Percentiles rank a stretch among this genome's conserved stretches.
These are phyloP conservation scores for Mucuna pruriens DNA, from an alignment of 306 rosid genomes.

Conservation along the genomic window DNA sequence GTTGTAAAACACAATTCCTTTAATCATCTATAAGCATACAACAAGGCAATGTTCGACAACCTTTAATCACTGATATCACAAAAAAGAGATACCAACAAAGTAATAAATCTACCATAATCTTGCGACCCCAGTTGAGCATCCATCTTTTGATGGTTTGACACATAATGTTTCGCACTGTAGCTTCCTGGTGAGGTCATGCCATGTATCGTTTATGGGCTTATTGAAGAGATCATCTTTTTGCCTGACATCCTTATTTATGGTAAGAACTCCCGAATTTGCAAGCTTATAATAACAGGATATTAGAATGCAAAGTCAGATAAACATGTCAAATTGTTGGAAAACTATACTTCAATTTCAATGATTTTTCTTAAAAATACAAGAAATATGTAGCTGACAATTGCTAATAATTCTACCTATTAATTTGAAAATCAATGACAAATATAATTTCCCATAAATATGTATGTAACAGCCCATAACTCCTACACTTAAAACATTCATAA, in stretches of 20 bases:
- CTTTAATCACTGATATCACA: not conserved
- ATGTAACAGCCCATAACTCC: not conserved
- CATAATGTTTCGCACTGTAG: slow-evolving; percentile 82
- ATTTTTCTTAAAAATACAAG: not conserved
- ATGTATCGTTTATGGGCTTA: slow-evolving; percentile 55
- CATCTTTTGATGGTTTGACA: slow-evolving; percentile 94
- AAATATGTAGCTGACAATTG: not conserved
- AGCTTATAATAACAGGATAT: slow-evolving; percentile 58
- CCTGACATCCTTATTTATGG: slow-evolving; percentile 74
- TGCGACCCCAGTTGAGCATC: slow-evolving; percentile 98
- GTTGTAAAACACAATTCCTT: slow-evolving; percentile 8
- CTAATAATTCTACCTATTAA: not conserved
- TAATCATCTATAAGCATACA: slow-evolving; percentile 3
- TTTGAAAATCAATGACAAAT: not conserved
- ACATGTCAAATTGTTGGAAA: not conserved
- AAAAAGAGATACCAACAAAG: slow-evolving; percentile 33
- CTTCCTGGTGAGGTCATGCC: slow-evolving; percentile 77
- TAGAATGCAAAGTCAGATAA: slow-evolving; percentile 29
- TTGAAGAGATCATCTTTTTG: slow-evolving; percentile 58
- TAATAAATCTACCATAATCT: slow-evolving; percentile 73
- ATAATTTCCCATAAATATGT: not conserved
- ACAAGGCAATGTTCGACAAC: slow-evolving; percentile 5
- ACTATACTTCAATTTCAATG: not conserved
- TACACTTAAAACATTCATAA: not conserved
- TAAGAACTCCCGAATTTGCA: slow-evolving; percentile 76